Base-by-base conservation (phyloP, 257 asterid species). In the Ehretia macrophylla region DNA sequence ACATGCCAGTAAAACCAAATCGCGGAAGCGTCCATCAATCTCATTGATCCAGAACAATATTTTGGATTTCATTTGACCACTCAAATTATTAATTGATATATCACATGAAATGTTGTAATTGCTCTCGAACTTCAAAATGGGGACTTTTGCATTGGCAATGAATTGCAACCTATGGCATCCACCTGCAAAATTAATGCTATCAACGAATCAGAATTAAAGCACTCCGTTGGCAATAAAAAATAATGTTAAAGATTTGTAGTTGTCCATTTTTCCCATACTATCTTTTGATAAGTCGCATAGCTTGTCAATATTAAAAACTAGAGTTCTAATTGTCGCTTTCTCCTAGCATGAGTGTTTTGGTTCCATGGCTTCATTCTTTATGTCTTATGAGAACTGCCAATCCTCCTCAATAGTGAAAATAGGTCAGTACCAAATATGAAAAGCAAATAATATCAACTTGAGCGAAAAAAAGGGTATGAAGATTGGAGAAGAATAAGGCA, bases 31-130 rank as follows among this genome's bases (percentile, higher is more conserved):
- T 42, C 84, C 82, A 68, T 91, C 98, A 63, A 91, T 88, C 78
- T 55, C 83, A 66, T 67, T 83, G 76, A 93, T 72, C 99, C 99
- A 93, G 69, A 61, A 93, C 62, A 93, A 64, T 53, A 93, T 68
- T 66, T 84, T 89, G 56, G 99, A 93, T 79, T 93, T 93, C 95
- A 89, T 85, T 77, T 93, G 95, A 61, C 97, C 99, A 55, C 68
- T 71, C 74, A 89, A 80, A 67, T 89, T 93, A 81, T 77, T 85
- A 63, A 93, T 67, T 55, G 99, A 93, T 67, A 93, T 69, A 79
- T 93, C 99, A 75, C 96, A 86, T 5, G 95, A 89, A 73, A 86
- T 79, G 73, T 78, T 80, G 65, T 61, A 47, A 60, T 65, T 65
- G 22, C 81, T 74, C 79, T 80, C 89, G 32, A 83, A 69, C 84